Percentiles rank a stretch among this genome's conserved stretches.
These are phyloP conservation scores for Fusarium beomiforme DNA, from an alignment of 2,329 filamentous ascomycete species.

Conservation along the genomic window DNA sequence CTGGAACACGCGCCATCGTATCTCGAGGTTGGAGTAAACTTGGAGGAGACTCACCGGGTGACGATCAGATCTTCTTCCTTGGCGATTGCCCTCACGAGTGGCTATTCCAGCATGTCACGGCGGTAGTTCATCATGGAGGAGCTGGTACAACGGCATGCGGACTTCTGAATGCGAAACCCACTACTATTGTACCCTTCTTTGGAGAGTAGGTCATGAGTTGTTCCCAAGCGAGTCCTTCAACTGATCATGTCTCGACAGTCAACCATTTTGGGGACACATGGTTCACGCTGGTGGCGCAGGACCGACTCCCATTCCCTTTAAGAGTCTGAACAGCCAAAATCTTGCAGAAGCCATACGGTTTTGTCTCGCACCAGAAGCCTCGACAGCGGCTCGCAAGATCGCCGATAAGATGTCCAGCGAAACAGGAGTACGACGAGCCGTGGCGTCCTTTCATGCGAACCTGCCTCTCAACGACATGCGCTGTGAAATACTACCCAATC, in stretches of 20 bases:
- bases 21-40: slow-evolving; percentile 79
- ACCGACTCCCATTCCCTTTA: slow-evolving; percentile 23
- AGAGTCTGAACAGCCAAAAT: slow-evolving; percentile 9
- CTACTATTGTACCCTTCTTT: slow-evolving; percentile 79
- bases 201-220: slow-evolving; percentile 57
- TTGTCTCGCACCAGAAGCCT: slow-evolving; percentile 17
- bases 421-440: slow-evolving; percentile 26
- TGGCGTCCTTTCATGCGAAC: slow-evolving; percentile 37
- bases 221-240: too few species aligned
- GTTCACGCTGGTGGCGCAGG: slow-evolving; percentile 19
- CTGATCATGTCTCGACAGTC: too few species aligned
- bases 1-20: slow-evolving; percentile 73
- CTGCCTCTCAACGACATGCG: slow-evolving; percentile 28
- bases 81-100: slow-evolving; percentile 79
- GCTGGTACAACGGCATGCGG: slow-evolving; percentile 79
- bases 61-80: slow-evolving; percentile 67
- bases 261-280: slow-evolving; percentile 38
- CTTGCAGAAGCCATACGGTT: slow-evolving; percentile 20
- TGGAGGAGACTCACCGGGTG: slow-evolving; percentile 65
- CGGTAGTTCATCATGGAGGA: slow-evolving; percentile 76
- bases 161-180: slow-evolving; percentile 73
- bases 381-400: slow-evolving; percentile 2
- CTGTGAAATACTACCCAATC: slow-evolving; percentile 22
- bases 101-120: slow-evolving; percentile 72
- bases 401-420: slow-evolving; percentile 28